Conservation (phyloP, 108 stramenopile genomes). For the Epipyxis sp. region DNA sequence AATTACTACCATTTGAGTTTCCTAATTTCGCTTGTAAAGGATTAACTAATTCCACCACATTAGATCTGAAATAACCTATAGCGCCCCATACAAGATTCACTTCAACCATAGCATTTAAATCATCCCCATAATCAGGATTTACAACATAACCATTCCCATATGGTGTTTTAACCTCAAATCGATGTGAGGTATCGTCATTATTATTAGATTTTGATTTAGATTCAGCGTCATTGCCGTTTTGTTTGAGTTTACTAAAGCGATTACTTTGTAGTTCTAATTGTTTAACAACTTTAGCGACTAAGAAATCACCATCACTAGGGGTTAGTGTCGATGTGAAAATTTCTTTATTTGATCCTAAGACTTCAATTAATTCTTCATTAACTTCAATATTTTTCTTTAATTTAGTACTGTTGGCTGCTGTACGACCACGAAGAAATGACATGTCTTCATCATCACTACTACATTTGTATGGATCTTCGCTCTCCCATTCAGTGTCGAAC, state of each 20-base stretch:
- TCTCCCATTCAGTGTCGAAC: slow-evolving; percentile 20
- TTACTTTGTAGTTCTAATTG: not conserved
- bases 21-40: no score
- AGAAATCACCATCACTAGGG: not conserved
- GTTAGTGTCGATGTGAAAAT: not conserved
- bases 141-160: not conserved
- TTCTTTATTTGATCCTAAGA: not conserved
- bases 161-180: not conserved
- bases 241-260: not conserved
- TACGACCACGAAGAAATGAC: not conserved
- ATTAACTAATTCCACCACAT: not conserved
- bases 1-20: no score
- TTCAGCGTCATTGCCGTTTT: not conserved
- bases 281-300: not conserved
- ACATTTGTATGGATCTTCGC: not conserved
- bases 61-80: not conserved
- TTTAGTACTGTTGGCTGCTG: not conserved
- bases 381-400: not conserved
- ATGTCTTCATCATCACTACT: not conserved
- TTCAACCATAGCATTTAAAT: not conserved
- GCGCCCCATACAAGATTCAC: not conserved
- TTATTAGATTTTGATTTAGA: not conserved
- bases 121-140: not conserved
- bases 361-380: not conserved
- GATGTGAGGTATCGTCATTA: not conserved